A percentile compares a stretch with the other conserved stretches of the same genome.
Conservation (phyloP, 495 filamentous ascomycete species). For the Aspergillus campestris region DNA sequence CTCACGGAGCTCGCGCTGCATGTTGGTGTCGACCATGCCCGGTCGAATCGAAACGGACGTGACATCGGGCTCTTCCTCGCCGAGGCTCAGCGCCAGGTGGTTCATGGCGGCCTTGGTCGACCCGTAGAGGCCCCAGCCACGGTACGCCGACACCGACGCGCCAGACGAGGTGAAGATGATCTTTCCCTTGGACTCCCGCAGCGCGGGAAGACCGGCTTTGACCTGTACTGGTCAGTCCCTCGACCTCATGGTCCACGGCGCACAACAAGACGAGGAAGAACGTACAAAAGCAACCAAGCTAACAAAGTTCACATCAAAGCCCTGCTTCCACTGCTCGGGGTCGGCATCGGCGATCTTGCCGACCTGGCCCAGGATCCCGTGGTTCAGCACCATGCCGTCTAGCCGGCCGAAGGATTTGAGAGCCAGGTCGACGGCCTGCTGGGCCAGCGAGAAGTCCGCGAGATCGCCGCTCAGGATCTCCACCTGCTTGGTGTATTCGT, state of each 20-base stretch:
- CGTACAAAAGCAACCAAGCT: constrained; percentile 69
- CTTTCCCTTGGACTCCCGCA: constrained; percentile 60
- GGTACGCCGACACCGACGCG: constrained; percentile 58
- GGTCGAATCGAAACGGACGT: constrained; percentile 65
- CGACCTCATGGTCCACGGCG: neutral
- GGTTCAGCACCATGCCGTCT: constrained; percentile 81
- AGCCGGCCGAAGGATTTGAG: constrained; percentile 58
- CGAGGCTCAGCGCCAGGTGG: constrained; percentile 64
- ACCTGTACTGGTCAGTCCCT: constrained; percentile 38
- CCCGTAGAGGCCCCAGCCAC: constrained; percentile 73
- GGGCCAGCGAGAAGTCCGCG: constrained; percentile 51
- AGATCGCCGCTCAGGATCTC: constrained; percentile 71
- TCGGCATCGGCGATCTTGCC: constrained; percentile 55
- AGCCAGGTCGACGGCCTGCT: constrained; percentile 54
- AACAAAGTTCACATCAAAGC: constrained; percentile 79
- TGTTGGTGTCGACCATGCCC: constrained; percentile 84
- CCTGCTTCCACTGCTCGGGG: constrained; percentile 62
- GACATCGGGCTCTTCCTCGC: constrained; percentile 71
- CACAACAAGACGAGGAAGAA: constrained; percentile 8
- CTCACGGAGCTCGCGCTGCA: constrained; percentile 79
- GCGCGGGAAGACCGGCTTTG: constrained; percentile 62
- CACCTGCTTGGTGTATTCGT: constrained; percentile 56
- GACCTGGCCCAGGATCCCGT: constrained; percentile 75
- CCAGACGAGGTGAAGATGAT: constrained; percentile 73
- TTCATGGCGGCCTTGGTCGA: constrained; percentile 85